Conservation (phyloP, 208 protist genomes). For the Trypanosoma conorhini region DNA sequence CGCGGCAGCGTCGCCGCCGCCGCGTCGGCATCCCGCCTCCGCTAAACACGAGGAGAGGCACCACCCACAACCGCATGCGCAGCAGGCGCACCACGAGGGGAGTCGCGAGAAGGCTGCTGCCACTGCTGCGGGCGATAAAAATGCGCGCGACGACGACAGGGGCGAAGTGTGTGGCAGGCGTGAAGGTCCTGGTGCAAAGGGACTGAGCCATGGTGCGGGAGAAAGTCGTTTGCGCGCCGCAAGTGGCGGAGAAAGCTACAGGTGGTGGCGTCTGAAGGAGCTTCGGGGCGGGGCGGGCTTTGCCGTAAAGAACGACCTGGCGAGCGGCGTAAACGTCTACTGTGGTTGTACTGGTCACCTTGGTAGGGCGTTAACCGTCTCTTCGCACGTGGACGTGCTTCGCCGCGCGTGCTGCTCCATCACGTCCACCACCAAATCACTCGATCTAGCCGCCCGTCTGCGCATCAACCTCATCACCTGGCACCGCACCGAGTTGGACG, state of each 20-base stretch:
- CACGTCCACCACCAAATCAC: slow-evolving; percentile 41
- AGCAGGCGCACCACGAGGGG: neutral
- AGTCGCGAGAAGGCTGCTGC: neutral
- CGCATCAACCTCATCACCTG: slow-evolving; percentile 76
- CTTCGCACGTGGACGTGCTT: slow-evolving; percentile 69
- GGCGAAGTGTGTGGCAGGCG: neutral
- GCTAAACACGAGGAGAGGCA: neutral
- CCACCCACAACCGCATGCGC: neutral
- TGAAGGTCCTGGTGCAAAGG: neutral
- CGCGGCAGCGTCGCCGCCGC: neutral
- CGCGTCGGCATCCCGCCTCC: neutral
- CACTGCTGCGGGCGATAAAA: neutral
- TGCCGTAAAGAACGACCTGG: slow-evolving; percentile 65
- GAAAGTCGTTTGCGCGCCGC: neutral
- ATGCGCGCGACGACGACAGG: neutral
- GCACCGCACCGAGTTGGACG: slow-evolving; percentile 69
- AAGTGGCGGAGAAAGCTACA: neutral
- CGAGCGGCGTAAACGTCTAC: slow-evolving; percentile 76
- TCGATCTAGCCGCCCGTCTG: slow-evolving; percentile 62
- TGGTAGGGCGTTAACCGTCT: slow-evolving; percentile 46
- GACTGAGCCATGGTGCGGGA: neutral
- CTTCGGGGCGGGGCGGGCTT: slow-evolving; percentile 67
- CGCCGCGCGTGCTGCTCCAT: slow-evolving; percentile 67
- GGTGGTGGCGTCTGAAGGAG: slow-evolving; percentile 48
- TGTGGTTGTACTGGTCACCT: slow-evolving; percentile 53